Conservation (phyloP, 768 basidiomycete species). For the Rubroboletus pulcherrimus region DNA sequence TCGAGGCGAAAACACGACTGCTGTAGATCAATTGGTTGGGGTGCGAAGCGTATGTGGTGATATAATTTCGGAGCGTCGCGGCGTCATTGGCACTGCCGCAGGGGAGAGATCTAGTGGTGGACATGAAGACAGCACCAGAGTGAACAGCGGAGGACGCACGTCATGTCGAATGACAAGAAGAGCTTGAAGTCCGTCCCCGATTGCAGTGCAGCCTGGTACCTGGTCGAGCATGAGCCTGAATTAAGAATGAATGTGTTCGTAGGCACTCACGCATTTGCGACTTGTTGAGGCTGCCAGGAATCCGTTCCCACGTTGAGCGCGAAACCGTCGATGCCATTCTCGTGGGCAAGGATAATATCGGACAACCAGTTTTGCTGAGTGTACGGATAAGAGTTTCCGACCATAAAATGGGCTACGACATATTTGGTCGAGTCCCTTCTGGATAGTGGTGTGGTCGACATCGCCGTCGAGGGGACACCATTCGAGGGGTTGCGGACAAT, state of each 20-base stretch:
- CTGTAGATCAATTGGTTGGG: slow-evolving; percentile 55
- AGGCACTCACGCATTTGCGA: slow-evolving; percentile 56
- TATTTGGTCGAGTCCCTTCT: slow-evolving; percentile 34
- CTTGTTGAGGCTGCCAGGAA: slow-evolving; percentile 56
- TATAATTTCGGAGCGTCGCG: slow-evolving; percentile 46
- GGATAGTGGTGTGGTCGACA: not conserved
- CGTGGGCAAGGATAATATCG: slow-evolving; percentile 53
- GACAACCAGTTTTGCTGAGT: slow-evolving; percentile 39
- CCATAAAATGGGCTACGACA: slow-evolving; percentile 58
- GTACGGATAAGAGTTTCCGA: slow-evolving; percentile 66
- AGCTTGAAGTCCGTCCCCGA: slow-evolving; percentile 60
- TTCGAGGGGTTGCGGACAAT: not conserved
- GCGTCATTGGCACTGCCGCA: slow-evolving; percentile 50
- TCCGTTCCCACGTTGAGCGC: slow-evolving; percentile 69
- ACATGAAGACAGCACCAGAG: not conserved
- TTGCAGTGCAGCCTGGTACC: slow-evolving; percentile 53
- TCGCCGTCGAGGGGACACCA: not conserved
- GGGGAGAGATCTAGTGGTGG: slow-evolving; percentile 44
- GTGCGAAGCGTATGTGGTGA: slow-evolving; percentile 50
- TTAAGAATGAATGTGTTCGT: not conserved
- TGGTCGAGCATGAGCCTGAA: slow-evolving; percentile 24
- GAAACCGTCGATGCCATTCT: slow-evolving; percentile 63
- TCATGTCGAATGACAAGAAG: slow-evolving; percentile 79
- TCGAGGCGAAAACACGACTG: slow-evolving; percentile 55
- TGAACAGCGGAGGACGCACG: slow-evolving; percentile 37